These are phyloP conservation scores for Termitomyces sp. DNA, from an alignment of 768 basidiomycete species.

Conservation along the genomic window DNA sequence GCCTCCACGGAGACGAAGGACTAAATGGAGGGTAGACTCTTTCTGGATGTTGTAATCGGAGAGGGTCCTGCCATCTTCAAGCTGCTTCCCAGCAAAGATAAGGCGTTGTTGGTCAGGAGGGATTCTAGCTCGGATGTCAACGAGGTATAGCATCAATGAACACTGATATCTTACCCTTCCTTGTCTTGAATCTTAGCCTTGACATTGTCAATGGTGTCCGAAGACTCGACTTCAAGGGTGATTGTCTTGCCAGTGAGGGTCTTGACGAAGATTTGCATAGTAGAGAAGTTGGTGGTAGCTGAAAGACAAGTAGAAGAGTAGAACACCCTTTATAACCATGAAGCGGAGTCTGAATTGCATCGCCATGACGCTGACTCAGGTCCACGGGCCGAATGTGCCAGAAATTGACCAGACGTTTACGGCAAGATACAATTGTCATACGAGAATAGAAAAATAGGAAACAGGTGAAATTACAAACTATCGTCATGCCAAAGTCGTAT, in stretches of 20 bases:
- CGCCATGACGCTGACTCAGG: conserved; percentile 16
- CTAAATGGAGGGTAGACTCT: conserved; percentile 57
- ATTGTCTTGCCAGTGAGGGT: conserved; percentile 74
- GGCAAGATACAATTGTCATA: neutral
- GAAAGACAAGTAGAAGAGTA: neutral
- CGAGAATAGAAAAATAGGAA: too few relatives aligned
- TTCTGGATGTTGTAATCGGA: conserved; percentile 69
- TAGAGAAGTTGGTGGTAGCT: conserved; percentile 11
- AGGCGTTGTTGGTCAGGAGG: conserved; percentile 78
- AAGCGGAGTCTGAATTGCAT: conserved; percentile 36
- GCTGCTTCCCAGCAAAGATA: conserved; percentile 82
- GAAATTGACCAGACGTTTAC: conserved; percentile 34
- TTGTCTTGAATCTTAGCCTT: conserved; percentile 89
- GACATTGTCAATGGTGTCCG: conserved; percentile 68
- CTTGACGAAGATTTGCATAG: conserved; percentile 49
- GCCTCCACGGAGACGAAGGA: conserved; percentile 40
- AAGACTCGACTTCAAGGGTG: conserved; percentile 70
- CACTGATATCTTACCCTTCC: conserved; percentile 56
- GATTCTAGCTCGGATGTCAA: conserved; percentile 36
- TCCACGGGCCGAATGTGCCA: conserved; percentile 14
- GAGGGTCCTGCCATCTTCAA: conserved; percentile 77
- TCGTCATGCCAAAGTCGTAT: conserved; percentile 79
- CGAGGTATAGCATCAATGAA: conserved; percentile 3
- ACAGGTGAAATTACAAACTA: conserved; percentile 3
- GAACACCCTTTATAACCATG: conserved; percentile 22